Conservation (phyloP, 2,329 filamentous ascomycete genomes). For the Emergomyces africanus region DNA sequence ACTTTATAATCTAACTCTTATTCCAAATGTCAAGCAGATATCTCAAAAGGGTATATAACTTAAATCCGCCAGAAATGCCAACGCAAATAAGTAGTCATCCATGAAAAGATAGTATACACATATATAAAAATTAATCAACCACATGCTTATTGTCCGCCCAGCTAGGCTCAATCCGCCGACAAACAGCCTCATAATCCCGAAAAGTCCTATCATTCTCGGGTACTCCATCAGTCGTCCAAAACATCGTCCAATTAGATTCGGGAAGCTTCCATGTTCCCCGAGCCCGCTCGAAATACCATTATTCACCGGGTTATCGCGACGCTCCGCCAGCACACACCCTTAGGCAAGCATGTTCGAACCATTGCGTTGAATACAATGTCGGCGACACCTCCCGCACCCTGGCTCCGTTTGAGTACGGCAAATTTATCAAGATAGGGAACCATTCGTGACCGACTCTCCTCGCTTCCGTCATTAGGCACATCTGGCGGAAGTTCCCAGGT, state of each 20-base stretch:
- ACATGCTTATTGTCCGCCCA: conserved; percentile 36
- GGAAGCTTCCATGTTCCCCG: conserved; percentile 69
- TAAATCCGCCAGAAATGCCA: neutral
- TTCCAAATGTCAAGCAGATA: neutral
- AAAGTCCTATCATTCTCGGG: conserved; percentile 43
- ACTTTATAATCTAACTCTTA: neutral
- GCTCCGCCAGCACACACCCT: conserved; percentile 87
- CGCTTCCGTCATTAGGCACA: conserved; percentile 40
- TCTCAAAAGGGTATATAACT: neutral
- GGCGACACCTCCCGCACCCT: conserved; percentile 83
- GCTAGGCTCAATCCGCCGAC: conserved; percentile 44
- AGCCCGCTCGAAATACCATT: conserved; percentile 96
- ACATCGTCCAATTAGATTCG: conserved; percentile 91
- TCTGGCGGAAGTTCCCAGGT: conserved; percentile 78
- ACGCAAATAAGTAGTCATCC: no score
- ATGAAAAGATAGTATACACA: neutral
- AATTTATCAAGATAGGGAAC: conserved; percentile 98
- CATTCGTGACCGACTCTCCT: conserved; percentile 45
- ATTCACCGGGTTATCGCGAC: conserved; percentile 88
- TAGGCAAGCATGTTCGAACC: conserved; percentile 76
- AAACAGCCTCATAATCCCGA: conserved; percentile 62
- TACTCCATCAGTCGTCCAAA: conserved; percentile 74
- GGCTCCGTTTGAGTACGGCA: conserved; percentile 74
- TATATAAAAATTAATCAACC: conserved; percentile 39
- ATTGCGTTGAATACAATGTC: conserved; percentile 96